phyloP scores from a whole-genome alignment of 2,329 filamentous ascomycete species.

The Colletotrichum tropicicola region DNA sequence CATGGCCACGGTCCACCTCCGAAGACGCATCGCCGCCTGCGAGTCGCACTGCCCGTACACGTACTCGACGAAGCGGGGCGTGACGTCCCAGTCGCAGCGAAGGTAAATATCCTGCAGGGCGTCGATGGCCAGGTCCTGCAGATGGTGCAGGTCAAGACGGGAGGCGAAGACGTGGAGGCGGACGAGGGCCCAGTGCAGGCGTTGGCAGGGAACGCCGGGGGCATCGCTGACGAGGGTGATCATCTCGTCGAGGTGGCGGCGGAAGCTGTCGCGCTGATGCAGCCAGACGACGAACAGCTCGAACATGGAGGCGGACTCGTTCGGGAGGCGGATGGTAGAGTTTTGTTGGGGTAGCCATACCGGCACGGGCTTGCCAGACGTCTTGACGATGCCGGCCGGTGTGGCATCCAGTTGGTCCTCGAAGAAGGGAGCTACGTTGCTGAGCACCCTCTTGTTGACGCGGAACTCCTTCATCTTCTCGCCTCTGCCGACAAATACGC shows the following conservation, averaged over 20 bases:
- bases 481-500: slow-evolving; percentile 52
- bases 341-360: slow-evolving; percentile 44
- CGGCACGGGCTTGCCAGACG: slow-evolving; percentile 38
- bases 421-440: slow-evolving; percentile 58
- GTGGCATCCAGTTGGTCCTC: slow-evolving; percentile 51
- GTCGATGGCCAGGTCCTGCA: slow-evolving; percentile 68
- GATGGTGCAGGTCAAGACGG: slow-evolving; percentile 54
- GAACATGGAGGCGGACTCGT: slow-evolving; percentile 61
- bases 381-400: slow-evolving; percentile 33
- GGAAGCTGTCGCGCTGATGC: slow-evolving; percentile 51
- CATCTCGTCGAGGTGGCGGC: slow-evolving; percentile 51
- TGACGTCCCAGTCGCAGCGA: slow-evolving; percentile 66
- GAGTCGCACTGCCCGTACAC: slow-evolving; percentile 64
- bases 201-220: slow-evolving; percentile 35
- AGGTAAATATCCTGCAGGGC: slow-evolving; percentile 68
- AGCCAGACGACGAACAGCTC: slow-evolving; percentile 63
- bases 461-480: slow-evolving; percentile 46
- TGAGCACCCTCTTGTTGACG: slow-evolving; percentile 55
- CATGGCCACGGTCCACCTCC: slow-evolving; percentile 69
- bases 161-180: slow-evolving; percentile 67
- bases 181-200: slow-evolving; percentile 63
- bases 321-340: slow-evolving; percentile 46
- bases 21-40: slow-evolving; percentile 58
- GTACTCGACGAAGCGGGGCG: slow-evolving; percentile 58
- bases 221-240: slow-evolving; percentile 37